Percentiles rank a stretch among this genome's conserved stretches.
These are phyloP conservation scores for Suhomyces kilbournensis DNA, from an alignment of 805 yeast genomes.

Conservation along the genomic window DNA sequence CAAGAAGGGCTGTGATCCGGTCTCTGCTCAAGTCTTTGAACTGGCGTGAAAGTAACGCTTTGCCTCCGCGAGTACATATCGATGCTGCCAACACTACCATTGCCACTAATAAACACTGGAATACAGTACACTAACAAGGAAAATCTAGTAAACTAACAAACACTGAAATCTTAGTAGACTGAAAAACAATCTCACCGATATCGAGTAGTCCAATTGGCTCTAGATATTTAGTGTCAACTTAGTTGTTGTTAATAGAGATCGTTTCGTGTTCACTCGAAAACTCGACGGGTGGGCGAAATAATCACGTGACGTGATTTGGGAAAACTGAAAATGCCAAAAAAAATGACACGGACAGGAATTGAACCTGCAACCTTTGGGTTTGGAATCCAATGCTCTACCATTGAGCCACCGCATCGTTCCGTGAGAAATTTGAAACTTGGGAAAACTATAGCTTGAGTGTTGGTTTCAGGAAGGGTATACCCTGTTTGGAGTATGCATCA, in stretches of 20 bases:
- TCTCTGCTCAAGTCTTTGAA: constrained; percentile 82
- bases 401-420: constrained; percentile 68
- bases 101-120: too few relatives aligned
- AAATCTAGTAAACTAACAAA: too few relatives aligned
- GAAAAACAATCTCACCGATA: too few relatives aligned
- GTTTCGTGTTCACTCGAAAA: constrained; percentile 15
- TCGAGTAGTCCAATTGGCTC: background rate
- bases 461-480: too few relatives aligned
- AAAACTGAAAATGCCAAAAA: background rate
- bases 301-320: background rate
- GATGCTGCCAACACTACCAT: constrained; percentile 90
- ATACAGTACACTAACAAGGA: too few relatives aligned
- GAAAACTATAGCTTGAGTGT: too few relatives aligned
- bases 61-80: constrained; percentile 90
- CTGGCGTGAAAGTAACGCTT: constrained; percentile 87
- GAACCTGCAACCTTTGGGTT: constrained; percentile 85
- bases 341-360: constrained; percentile 77
- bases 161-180: too few relatives aligned
- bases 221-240: background rate
- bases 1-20: constrained; percentile 78
- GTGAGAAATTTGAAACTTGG: too few relatives aligned
- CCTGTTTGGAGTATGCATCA: too few relatives aligned
- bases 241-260: background rate
- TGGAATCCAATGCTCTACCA: constrained; percentile 81
- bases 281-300: constrained; percentile 1